phyloP scores from a whole-genome alignment of 768 basidiomycete species.

The Xerocomellus amylosporus region DNA sequence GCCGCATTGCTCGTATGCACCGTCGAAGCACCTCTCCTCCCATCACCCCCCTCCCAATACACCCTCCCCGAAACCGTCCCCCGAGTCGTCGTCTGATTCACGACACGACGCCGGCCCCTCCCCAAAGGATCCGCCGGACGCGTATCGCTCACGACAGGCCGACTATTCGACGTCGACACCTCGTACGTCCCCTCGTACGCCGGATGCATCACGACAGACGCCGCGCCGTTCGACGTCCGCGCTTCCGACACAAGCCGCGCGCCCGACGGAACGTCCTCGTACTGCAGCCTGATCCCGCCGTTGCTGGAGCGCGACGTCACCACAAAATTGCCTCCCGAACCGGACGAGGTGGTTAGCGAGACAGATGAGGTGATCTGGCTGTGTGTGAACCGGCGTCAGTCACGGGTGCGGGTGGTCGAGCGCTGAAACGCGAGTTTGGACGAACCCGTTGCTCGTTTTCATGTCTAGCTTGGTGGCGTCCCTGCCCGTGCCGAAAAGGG shows the following conservation, averaged over 20 bases:
- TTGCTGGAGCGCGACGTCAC: constrained; percentile 37
- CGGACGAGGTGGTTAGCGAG: constrained; percentile 28
- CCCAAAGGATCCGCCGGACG: constrained; percentile 31
- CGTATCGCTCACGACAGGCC: constrained; percentile 6
- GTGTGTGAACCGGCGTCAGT: neutral
- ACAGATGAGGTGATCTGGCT: constrained; percentile 22
- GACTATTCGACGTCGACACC: constrained; percentile 26
- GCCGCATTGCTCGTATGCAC: constrained; percentile 25
- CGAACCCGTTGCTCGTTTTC: constrained; percentile 24
- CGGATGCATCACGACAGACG: constrained; percentile 28
- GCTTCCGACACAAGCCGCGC: constrained; percentile 32
- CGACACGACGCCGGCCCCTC: constrained; percentile 27
- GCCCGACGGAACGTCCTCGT: constrained; percentile 30
- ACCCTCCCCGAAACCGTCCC: constrained; percentile 10
- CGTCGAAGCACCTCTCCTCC: neutral
- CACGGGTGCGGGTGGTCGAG: too few relatives aligned
- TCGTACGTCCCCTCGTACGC: constrained; percentile 42
- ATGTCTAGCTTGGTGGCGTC: constrained; percentile 12
- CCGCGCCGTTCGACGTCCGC: constrained; percentile 34
- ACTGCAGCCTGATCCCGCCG: constrained; percentile 24
- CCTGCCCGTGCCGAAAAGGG: constrained; percentile 14
- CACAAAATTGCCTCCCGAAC: constrained; percentile 29
- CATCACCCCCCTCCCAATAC: constrained; percentile 10
- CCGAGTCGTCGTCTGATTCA: constrained; percentile 4
- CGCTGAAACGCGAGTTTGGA: neutral